Conservation (phyloP, 495 filamentous ascomycete species). For the Penicillium flavigenum region DNA sequence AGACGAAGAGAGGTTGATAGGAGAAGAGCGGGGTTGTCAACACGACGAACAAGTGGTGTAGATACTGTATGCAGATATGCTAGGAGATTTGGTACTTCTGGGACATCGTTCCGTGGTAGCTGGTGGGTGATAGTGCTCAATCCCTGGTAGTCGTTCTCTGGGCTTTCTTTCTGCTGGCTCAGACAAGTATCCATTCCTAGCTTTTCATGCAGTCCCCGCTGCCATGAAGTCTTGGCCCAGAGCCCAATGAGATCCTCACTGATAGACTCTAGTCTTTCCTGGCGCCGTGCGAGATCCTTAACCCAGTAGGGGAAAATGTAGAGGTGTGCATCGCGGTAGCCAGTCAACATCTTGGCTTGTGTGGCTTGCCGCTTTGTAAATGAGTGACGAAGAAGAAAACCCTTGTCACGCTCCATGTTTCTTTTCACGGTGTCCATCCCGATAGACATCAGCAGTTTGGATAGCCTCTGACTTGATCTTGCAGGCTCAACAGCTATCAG, state of each 20-base stretch:
- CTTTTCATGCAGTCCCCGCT: neutral
- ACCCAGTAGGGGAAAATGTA: conserved; percentile 4
- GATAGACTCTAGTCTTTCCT: neutral
- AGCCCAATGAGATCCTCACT: conserved; percentile 3
- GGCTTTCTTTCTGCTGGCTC: neutral
- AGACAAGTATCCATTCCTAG: neutral
- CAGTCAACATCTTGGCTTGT: neutral
- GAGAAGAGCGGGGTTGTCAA: conserved; percentile 3
- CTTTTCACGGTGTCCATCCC: neutral
- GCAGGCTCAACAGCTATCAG: conserved; percentile 1
- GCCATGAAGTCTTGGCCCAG: conserved; percentile 1
- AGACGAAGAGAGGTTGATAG: neutral
- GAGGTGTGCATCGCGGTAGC: conserved; percentile 5
- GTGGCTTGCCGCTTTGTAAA: neutral
- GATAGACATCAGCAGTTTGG: neutral
- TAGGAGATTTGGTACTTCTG: neutral
- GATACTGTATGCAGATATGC: neutral
- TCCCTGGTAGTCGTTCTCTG: neutral
- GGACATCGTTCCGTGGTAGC: no score
- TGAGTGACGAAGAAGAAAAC: neutral
- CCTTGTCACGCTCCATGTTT: neutral
- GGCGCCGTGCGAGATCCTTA: neutral
- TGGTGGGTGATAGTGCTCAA: neutral
- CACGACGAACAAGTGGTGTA: neutral
- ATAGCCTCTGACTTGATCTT: neutral